A percentile compares a stretch with the other conserved stretches of the same genome.
Conservation (phyloP, 2,329 filamentous ascomycete species). For the Clonostachys rosea region DNA sequence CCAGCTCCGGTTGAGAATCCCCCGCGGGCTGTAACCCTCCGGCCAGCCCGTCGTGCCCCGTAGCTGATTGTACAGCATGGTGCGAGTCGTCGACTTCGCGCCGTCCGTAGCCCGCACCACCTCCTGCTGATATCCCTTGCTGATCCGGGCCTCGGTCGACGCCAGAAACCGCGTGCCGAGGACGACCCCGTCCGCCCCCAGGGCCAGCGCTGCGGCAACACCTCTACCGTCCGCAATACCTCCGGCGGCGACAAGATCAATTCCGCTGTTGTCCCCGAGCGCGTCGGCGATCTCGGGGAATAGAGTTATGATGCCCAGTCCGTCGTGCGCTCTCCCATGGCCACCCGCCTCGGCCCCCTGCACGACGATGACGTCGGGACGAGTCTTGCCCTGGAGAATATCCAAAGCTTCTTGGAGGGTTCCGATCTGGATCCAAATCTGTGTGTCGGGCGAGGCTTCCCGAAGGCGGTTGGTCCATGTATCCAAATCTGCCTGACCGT, state of each 20-base stretch:
- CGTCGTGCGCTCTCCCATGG: constrained; percentile 39
- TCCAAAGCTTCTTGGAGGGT: constrained; percentile 27
- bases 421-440: background rate
- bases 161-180: constrained; percentile 64
- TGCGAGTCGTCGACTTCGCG: constrained; percentile 29
- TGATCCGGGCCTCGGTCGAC: constrained; percentile 28
- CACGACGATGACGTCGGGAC: constrained; percentile 44
- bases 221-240: constrained; percentile 48
- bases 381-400: constrained; percentile 21
- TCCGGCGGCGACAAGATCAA: constrained; percentile 45
- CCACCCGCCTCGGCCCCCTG: constrained; percentile 51
- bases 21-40: constrained; percentile 29
- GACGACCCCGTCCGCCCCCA: constrained; percentile 48
- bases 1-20: constrained; percentile 30
- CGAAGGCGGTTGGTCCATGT: constrained; percentile 25
- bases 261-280: constrained; percentile 16
- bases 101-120: constrained; percentile 32
- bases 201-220: constrained; percentile 38
- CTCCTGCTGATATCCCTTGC: constrained; percentile 33
- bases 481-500: constrained; percentile 27
- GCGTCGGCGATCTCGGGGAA: constrained; percentile 44
- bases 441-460: background rate
- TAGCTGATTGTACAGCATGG: constrained; percentile 36
- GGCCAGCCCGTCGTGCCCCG: constrained; percentile 38
- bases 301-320: constrained; percentile 37